Percentiles rank a stretch among this genome's conserved stretches.
These are phyloP conservation scores for Aspergillus quadrilineatus DNA, from an alignment of 2,329 filamentous ascomycete species.

Conservation along the genomic window DNA sequence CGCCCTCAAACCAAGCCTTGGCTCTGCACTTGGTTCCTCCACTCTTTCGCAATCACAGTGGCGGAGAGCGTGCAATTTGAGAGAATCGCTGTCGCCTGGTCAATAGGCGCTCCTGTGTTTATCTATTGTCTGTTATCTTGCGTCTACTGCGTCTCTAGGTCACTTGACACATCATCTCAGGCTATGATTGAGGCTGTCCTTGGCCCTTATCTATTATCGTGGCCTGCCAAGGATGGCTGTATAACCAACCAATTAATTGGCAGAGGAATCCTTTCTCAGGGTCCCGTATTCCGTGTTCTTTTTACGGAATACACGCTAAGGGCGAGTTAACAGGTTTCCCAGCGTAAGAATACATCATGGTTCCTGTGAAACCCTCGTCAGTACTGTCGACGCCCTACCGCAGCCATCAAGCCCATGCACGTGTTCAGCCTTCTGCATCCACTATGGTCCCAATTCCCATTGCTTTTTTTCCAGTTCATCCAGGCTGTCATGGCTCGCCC, in stretches of 20 bases:
- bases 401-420: background rate
- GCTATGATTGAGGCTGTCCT: conserved; percentile 1
- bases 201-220: conserved; percentile 3
- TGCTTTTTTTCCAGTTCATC: background rate
- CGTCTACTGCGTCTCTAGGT: background rate
- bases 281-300: background rate
- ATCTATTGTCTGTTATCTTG: background rate
- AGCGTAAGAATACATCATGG: background rate
- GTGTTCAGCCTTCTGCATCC: background rate
- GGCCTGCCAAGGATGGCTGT: conserved; percentile 8
- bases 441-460: background rate
- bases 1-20: conserved; percentile 1
- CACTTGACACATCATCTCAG: background rate
- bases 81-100: background rate
- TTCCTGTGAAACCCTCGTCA: background rate
- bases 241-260: background rate
- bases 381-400: background rate
- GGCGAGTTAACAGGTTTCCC: background rate
- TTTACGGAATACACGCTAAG: background rate
- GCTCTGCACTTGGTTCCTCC: background rate
- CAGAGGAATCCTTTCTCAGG: background rate
- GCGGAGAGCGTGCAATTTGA: background rate
- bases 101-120: background rate
- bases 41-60: background rate
- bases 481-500: background rate